Conservation (phyloP, 345 rosid species). For the Eutrema yunnanense region DNA sequence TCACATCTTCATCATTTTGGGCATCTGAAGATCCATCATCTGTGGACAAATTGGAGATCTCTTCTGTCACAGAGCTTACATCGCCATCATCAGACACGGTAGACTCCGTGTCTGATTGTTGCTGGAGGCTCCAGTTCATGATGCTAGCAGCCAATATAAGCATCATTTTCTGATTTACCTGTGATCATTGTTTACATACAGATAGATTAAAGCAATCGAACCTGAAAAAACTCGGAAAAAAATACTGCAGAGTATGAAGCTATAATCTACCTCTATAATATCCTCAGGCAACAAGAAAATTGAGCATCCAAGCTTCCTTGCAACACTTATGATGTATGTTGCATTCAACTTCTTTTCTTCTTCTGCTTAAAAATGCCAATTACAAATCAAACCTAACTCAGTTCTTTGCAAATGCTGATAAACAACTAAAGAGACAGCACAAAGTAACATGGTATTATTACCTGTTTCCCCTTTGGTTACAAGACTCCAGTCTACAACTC, state of each 20-base stretch:
- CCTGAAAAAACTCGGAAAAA: background rate
- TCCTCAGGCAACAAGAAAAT: slow-evolving; percentile 93
- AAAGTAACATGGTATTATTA: slow-evolving; percentile 11
- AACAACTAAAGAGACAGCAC: background rate
- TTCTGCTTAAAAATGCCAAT: slow-evolving; percentile 36
- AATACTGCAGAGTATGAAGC: background rate
- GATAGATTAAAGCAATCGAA: background rate
- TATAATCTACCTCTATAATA: slow-evolving; percentile 61
- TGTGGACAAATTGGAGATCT: slow-evolving; percentile 29
- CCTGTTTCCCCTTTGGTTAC: slow-evolving; percentile 73
- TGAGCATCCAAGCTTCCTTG: slow-evolving; percentile 89
- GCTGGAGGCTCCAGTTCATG: slow-evolving; percentile 83
- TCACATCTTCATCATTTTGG: background rate
- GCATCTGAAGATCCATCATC: background rate
- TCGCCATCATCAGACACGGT: slow-evolving; percentile 22
- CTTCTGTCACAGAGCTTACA: slow-evolving; percentile 26
- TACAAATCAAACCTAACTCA: background rate
- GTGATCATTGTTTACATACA: slow-evolving; percentile 6
- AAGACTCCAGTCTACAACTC: slow-evolving; percentile 82
- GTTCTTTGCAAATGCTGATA: background rate
- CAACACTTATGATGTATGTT: slow-evolving; percentile 88
- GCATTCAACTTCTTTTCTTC: slow-evolving; percentile 84
- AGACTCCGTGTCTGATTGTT: slow-evolving; percentile 31
- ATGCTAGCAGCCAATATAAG: slow-evolving; percentile 81
- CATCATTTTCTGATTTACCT: slow-evolving; percentile 93